phyloP scores from a whole-genome alignment of 2,329 filamentous ascomycete genomes.

The Seiridium unicorne region DNA sequence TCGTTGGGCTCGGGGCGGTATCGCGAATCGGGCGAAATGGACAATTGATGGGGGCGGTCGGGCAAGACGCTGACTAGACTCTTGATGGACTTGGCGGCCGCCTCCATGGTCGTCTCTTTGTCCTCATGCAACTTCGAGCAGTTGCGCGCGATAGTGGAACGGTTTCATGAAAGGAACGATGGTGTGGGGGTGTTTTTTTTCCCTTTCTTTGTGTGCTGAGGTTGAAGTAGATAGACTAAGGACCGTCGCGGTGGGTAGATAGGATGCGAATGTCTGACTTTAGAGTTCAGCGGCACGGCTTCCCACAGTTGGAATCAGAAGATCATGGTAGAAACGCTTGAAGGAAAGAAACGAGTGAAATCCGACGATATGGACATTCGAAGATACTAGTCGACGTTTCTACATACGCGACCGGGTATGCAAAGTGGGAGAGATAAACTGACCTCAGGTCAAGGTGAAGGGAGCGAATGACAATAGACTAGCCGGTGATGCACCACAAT shows the following conservation, averaged over 20 bases:
- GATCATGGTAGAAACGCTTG: not conserved
- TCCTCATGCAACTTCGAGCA: slow-evolving; percentile 27
- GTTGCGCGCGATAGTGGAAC: slow-evolving; percentile 26
- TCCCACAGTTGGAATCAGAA: not conserved
- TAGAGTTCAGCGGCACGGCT: slow-evolving; percentile 17
- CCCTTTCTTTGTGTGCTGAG: not conserved
- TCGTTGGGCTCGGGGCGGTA: slow-evolving; percentile 41
- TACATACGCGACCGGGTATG: not conserved
- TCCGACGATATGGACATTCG: too few species aligned
- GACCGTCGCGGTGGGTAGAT: slow-evolving; percentile 11
- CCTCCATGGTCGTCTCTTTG: slow-evolving; percentile 47
- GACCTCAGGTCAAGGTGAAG: not conserved
- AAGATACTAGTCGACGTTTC: too few species aligned
- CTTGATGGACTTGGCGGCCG: slow-evolving; percentile 56
- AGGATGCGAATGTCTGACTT: slow-evolving; percentile 11
- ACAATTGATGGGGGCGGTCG: slow-evolving; percentile 51
- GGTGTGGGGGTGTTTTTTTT: slow-evolving; percentile 5
- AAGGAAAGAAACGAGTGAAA: too few species aligned
- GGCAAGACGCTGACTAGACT: slow-evolving; percentile 51
- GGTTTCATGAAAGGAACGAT: slow-evolving; percentile 24
- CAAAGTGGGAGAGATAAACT: not conserved
- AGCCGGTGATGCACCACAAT: not conserved
- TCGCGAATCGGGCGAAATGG: slow-evolving; percentile 45
- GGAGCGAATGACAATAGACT: not conserved
- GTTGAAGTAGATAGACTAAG: not conserved